phyloP scores from a whole-genome alignment of 345 rosid genomes.

The Euphorbia pulcherrima region DNA sequence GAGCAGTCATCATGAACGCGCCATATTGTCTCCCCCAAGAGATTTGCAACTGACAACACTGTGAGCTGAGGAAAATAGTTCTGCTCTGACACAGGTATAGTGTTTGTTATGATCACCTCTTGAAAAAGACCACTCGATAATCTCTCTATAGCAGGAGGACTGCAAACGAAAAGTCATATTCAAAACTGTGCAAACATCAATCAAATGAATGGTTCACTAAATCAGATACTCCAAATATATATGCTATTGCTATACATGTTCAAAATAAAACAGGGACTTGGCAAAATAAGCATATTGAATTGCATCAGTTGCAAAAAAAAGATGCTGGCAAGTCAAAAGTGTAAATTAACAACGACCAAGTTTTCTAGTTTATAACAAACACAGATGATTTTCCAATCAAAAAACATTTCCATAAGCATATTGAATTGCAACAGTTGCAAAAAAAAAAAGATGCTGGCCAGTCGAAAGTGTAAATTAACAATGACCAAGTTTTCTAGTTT shows the following conservation, averaged over 20 bases:
- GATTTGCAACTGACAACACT: slow-evolving; percentile 89
- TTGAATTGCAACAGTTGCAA: neutral
- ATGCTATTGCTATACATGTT: neutral
- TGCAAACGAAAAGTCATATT: slow-evolving; percentile 27
- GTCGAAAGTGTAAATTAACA: neutral
- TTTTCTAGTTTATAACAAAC: neutral
- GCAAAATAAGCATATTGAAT: neutral
- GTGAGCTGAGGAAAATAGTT: slow-evolving; percentile 93
- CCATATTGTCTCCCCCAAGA: slow-evolving; percentile 94
- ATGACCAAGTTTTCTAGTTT: neutral
- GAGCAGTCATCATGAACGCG: slow-evolving; percentile 95
- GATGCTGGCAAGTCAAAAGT: neutral
- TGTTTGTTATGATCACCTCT: slow-evolving; percentile 92
- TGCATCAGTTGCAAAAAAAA: neutral
- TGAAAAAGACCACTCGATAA: slow-evolving; percentile 90
- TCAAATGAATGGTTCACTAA: slow-evolving; percentile 1
- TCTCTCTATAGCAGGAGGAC: slow-evolving; percentile 94
- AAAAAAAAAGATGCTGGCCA: no score
- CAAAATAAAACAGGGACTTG: neutral
- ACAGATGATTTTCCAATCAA: neutral
- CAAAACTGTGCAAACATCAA: slow-evolving; percentile 6
- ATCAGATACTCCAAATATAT: neutral
- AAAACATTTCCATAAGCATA: neutral
- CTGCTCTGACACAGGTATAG: slow-evolving; percentile 76
- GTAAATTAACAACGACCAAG: neutral